phyloP scores from a whole-genome alignment of 2,329 filamentous ascomycete species.

The Fusarium robinianum region DNA sequence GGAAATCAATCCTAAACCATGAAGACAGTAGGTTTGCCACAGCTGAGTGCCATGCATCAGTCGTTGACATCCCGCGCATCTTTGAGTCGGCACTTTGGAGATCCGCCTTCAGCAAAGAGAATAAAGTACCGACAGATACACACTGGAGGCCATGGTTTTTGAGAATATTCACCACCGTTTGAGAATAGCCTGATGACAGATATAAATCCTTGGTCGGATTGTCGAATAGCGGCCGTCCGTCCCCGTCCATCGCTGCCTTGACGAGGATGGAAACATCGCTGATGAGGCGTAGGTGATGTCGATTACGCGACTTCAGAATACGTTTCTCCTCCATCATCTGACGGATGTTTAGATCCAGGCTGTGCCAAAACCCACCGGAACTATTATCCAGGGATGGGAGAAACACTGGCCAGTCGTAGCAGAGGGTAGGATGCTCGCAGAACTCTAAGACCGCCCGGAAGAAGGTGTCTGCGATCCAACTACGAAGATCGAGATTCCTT shows the following conservation, averaged over 20 bases:
- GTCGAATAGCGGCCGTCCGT: slow-evolving; percentile 15
- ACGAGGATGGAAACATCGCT: neutral
- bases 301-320: slow-evolving; percentile 1
- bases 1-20: neutral
- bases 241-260: neutral
- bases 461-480: slow-evolving; percentile 1
- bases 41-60: slow-evolving; percentile 15
- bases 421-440: slow-evolving; percentile 17
- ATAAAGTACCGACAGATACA: rapidly evolving
- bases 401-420: slow-evolving; percentile 21
- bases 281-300: neutral
- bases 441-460: slow-evolving; percentile 12
- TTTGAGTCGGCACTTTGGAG: slow-evolving; percentile 3
- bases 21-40: slow-evolving; percentile 1
- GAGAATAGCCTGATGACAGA: slow-evolving; percentile 12
- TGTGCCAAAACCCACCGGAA: slow-evolving; percentile 14
- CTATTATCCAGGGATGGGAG: slow-evolving; percentile 3
- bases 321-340: neutral
- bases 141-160: neutral
- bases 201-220: slow-evolving; percentile 6
- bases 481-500: slow-evolving; percentile 12
- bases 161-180: neutral
- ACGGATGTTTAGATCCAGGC: neutral
- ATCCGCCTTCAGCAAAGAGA: slow-evolving; percentile 7
- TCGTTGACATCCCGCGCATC: neutral